phyloP scores from a whole-genome alignment of 371 early-diverging fungal genomes.

The Zancudomyces culisetae region DNA sequence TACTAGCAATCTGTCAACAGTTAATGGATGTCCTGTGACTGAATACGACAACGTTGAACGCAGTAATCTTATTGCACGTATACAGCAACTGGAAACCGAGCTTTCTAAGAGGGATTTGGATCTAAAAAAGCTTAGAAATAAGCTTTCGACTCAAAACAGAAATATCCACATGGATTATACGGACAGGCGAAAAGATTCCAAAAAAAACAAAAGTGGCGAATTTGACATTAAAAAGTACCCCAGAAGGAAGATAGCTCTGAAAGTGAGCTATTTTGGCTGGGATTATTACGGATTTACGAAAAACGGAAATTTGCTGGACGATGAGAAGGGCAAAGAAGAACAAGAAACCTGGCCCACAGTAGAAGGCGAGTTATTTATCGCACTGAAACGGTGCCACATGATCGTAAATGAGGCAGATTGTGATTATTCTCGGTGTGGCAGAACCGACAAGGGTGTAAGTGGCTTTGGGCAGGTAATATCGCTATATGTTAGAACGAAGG shows the following conservation, averaged over 20 bases:
- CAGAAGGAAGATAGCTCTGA: constrained; percentile 64
- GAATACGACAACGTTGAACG: too few relatives aligned
- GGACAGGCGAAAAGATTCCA: neutral
- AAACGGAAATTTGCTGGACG: constrained; percentile 25
- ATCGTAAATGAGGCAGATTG: constrained; percentile 35
- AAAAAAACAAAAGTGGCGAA: constrained; percentile 9
- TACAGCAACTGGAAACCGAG: too few relatives aligned
- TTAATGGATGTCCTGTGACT: too few relatives aligned
- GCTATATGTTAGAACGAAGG: constrained; percentile 46
- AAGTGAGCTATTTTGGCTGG: constrained; percentile 82
- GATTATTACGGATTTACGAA: constrained; percentile 75
- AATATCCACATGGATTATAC: neutral
- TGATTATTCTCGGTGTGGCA: constrained; percentile 68
- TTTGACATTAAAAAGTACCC: constrained; percentile 66
- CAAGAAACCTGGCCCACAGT: constrained; percentile 39
- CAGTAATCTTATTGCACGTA: too few relatives aligned
- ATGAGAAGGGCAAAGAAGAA: neutral
- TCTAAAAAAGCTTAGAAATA: too few relatives aligned
- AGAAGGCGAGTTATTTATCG: constrained; percentile 64
- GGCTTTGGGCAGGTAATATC: constrained; percentile 81
- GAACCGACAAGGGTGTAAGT: constrained; percentile 92
- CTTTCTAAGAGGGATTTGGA: too few relatives aligned
- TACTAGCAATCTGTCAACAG: too few relatives aligned
- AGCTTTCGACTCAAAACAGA: neutral
- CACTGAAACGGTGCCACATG: constrained; percentile 47